phyloP scores from a whole-genome alignment of 2,329 filamentous ascomycete species.

The Coniochaeta sp. region DNA sequence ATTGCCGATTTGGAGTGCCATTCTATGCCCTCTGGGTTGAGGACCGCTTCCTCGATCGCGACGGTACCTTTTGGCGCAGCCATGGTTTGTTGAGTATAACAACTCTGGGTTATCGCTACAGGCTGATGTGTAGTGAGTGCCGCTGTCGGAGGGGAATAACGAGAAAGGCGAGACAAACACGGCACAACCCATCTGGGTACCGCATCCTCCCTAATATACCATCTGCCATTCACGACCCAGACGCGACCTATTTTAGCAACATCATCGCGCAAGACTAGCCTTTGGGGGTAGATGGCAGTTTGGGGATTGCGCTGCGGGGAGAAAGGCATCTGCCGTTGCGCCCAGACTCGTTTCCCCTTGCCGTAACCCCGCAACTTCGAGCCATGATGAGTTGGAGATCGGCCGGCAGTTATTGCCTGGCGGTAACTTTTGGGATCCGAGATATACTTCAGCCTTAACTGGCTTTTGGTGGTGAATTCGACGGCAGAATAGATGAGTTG shows the following conservation, averaged over 20 bases:
- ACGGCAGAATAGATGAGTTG: background rate
- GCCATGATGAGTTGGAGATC: background rate
- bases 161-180: background rate
- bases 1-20: constrained; percentile 20
- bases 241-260: background rate
- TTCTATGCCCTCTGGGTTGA: constrained; percentile 21
- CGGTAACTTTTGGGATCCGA: background rate
- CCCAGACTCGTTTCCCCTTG: background rate
- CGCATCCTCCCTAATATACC: background rate
- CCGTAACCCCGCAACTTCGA: background rate
- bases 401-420: background rate
- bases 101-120: too few species aligned
- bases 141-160: background rate
- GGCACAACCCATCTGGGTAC: background rate
- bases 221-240: background rate
- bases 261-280: background rate
- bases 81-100: too few species aligned
- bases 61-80: constrained; percentile 19
- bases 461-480: background rate
- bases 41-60: constrained; percentile 27
- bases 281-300: background rate
- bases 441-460: background rate
- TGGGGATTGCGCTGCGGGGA: background rate
- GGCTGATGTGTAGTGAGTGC: background rate
- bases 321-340: background rate